Evolutionary conservation across 192 early-diverging fungal genomes (phyloP).

Genomic region (Lobosporangium transversale): DNA sequence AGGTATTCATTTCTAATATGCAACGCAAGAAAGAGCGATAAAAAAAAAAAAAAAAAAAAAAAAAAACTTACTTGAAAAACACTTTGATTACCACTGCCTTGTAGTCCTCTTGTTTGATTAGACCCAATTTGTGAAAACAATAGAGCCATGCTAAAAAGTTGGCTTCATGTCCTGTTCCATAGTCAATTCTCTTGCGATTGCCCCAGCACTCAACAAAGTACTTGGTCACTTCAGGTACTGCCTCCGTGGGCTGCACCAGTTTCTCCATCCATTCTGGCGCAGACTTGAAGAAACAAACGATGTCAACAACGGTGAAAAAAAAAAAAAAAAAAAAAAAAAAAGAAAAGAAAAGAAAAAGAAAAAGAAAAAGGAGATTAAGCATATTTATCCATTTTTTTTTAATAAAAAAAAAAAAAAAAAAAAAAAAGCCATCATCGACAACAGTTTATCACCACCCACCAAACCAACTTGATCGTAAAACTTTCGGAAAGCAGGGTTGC

Average conservation of each 20-base stretch:
- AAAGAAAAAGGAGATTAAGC: not conserved
- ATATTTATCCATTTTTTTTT: too few species aligned
- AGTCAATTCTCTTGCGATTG: slow-evolving; percentile 93
- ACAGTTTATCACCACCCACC: too few species aligned
- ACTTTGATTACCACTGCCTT: slow-evolving; percentile 80
- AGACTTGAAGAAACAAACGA: slow-evolving; percentile 43
- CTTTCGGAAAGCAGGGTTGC: slow-evolving; percentile 92
- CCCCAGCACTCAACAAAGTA: slow-evolving; percentile 92
- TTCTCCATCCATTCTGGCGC: slow-evolving; percentile 45
- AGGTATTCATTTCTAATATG: not conserved
- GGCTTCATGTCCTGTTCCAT: slow-evolving; percentile 97
- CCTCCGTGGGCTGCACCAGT: slow-evolving; percentile 40
- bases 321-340: not conserved
- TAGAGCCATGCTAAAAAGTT: slow-evolving; percentile 89
- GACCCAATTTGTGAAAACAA: slow-evolving; percentile 79
- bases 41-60: slow-evolving; percentile 1
- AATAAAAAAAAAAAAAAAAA: too few species aligned
- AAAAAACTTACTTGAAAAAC: slow-evolving; percentile 67
- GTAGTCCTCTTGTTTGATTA: slow-evolving; percentile 75
- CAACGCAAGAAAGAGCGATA: not conserved
- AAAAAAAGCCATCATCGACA: too few species aligned
- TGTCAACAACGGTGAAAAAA: not conserved
- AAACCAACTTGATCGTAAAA: slow-evolving; percentile 83
- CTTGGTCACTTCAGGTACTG: slow-evolving; percentile 65
- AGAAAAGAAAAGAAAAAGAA: not conserved